Percentiles rank a stretch among this genome's conserved stretches.
phyloP scores from a whole-genome alignment of 805 yeast genomes.

The Candida boidinii region DNA sequence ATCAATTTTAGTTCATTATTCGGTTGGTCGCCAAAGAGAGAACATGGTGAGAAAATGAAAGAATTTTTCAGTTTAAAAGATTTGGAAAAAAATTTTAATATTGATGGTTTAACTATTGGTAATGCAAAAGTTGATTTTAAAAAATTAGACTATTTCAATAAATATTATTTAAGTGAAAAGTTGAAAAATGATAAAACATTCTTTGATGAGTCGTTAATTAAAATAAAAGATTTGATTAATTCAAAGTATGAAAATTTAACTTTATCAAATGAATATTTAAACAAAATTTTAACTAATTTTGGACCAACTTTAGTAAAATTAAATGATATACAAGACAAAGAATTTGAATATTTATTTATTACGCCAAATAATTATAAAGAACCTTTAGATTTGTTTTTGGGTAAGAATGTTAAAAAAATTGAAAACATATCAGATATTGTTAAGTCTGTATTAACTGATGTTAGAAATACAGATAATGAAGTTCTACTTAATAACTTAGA shows the following conservation, averaged over 20 bases:
- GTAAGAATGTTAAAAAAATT: too few species aligned
- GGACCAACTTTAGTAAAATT: conserved; percentile 44
- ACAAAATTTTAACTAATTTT: conserved; percentile 31
- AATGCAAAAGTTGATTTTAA: conserved; percentile 83
- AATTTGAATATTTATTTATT: conserved; percentile 43
- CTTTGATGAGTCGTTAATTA: conserved; percentile 28
- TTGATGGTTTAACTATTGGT: conserved; percentile 79
- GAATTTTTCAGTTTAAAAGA: conserved; percentile 48
- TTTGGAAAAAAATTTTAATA: conserved; percentile 45
- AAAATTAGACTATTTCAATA: conserved; percentile 73
- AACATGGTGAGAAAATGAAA: conserved; percentile 34
- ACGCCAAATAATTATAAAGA: conserved; percentile 23
- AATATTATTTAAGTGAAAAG: conserved; percentile 45
- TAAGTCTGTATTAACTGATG: too few species aligned
- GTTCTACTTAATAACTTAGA: too few species aligned
- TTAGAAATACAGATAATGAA: too few species aligned
- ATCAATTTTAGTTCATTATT: conserved; percentile 80
- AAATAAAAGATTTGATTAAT: conserved; percentile 15
- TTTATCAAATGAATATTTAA: conserved; percentile 24
- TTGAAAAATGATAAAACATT: conserved; percentile 28
- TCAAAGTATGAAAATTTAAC: conserved; percentile 8
- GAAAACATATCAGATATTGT: too few species aligned
- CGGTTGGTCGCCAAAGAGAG: conserved; percentile 88
- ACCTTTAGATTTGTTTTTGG: too few species aligned
- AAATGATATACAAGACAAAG: conserved; percentile 47